A percentile compares a stretch with the other conserved stretches of the same genome.
Evolutionary conservation across 352 stramenopile species (phyloP).

Genomic region (Pythium aquatile): DNA sequence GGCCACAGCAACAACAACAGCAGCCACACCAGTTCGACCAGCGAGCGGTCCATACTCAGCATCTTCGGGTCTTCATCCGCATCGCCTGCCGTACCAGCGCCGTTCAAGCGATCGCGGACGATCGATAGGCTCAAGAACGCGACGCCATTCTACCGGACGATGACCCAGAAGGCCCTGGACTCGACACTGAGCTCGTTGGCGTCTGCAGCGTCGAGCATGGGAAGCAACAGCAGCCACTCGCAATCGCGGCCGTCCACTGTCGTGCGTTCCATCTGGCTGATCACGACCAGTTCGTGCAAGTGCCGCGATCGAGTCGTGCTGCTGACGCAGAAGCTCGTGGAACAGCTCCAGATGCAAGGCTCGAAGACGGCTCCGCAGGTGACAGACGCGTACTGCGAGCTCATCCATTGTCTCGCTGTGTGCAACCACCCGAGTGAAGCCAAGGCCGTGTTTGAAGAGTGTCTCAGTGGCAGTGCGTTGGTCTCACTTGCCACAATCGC

Average conservation of each 20-base stretch:
- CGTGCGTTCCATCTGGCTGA: constrained; percentile 38
- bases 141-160: constrained; percentile 37
- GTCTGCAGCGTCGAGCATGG: constrained; percentile 8
- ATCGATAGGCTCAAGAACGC: constrained; percentile 33
- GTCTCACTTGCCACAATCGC: constrained; percentile 34
- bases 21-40: constrained; percentile 8
- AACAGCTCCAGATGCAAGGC: constrained; percentile 20
- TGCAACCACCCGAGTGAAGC: constrained; percentile 44
- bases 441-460: constrained; percentile 53
- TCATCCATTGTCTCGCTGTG: constrained; percentile 37
- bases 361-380: constrained; percentile 26
- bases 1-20: constrained; percentile 13
- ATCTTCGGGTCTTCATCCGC: constrained; percentile 16
- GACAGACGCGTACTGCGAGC: constrained; percentile 32
- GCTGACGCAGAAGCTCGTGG: constrained; percentile 29
- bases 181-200: constrained; percentile 20
- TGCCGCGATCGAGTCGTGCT: constrained; percentile 27
- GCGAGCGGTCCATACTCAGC: constrained; percentile 9
- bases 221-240: not conserved
- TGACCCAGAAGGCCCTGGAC: constrained; percentile 37
- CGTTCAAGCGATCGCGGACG: constrained; percentile 44
- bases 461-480: constrained; percentile 30
- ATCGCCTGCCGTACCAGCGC: constrained; percentile 5
- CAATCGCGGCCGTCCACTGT: constrained; percentile 12
- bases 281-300: constrained; percentile 31